Base-by-base conservation (phyloP, 2,329 filamentous ascomycete species). In the Cyclaneusma minus region DNA sequence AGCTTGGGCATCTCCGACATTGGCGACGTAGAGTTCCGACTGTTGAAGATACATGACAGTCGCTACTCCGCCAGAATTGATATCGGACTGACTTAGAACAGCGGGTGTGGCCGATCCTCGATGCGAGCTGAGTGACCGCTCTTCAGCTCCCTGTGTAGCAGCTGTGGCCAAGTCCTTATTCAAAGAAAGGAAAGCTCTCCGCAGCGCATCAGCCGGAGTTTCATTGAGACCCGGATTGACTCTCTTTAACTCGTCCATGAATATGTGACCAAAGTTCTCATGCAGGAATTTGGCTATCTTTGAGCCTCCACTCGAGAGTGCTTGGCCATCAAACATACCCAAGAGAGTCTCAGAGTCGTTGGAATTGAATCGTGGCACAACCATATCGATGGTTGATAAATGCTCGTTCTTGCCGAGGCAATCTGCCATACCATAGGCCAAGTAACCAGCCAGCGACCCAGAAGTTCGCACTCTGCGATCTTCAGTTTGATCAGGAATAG, bases 341-440 rank as follows among this genome's bases (percentile, higher is more conserved):
- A 98, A 57, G 2, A 98, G 63, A 22, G 82, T 85, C 50, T 95
- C 85, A 22, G 82, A 77, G 39, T 95, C 84, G 27, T 79, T 81
- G 10, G 84, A 80, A 44, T 85, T 79, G 55, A 94, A 89, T 23
- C 82, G 72, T 7, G 89, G 89, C 16, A 95, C 81, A 12, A 98
- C 83, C 54, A 98, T 75, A 48, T 98, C 89, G 32, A 95, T 77
- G 3, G 85, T 93, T 4, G 89, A 95, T 27, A 98, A 56, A 49
- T 98, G 89, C 51, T 98, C 89, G 40, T 87, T 85, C 44, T 73
- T 80, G 20, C 89, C 89, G 9, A 98, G 60, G 9, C 82, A 91
- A 52, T 98, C 89, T 6, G 89, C 89, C 85, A 98, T 94, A 34
- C 89, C 89, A 44, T 98, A 98, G 2, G 83, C 77, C 51, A 98